Conservation (phyloP, 2,329 filamentous ascomycete species). For the Diaporthe sp. region DNA sequence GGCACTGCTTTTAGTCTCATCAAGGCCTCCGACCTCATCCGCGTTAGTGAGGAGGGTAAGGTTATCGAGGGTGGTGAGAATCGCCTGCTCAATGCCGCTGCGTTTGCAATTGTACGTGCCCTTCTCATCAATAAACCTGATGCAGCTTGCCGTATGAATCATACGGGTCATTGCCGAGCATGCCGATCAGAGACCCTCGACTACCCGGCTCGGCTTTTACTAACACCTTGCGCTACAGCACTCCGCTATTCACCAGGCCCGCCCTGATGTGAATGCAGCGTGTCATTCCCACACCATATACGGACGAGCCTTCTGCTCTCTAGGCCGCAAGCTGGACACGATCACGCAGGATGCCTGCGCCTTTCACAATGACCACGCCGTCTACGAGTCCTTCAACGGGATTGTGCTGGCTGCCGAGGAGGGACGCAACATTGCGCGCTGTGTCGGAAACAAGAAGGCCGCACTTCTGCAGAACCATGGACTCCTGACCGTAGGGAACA, state of each 20-base stretch:
- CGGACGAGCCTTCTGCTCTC: conserved; percentile 70
- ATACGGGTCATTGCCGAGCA: neutral
- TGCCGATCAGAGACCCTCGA: conserved; percentile 19
- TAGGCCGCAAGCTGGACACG: conserved; percentile 75
- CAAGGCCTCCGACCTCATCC: conserved; percentile 67
- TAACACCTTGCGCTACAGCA: conserved; percentile 46
- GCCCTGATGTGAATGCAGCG: conserved; percentile 67
- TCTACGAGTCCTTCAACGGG: conserved; percentile 58
- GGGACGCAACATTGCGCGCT: conserved; percentile 61
- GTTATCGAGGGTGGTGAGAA: conserved; percentile 73
- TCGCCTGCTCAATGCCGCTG: conserved; percentile 48
- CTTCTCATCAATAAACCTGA: conserved; percentile 43
- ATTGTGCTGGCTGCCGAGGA: conserved; percentile 67
- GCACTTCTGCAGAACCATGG: conserved; percentile 69
- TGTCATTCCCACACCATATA: conserved; percentile 69
- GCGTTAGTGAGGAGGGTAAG: conserved; percentile 71
- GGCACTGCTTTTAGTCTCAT: conserved; percentile 67
- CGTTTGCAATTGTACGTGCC: conserved; percentile 60
- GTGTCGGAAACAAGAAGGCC: conserved; percentile 64
- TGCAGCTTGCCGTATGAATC: neutral
- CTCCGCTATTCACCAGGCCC: conserved; percentile 64
- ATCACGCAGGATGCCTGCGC: conserved; percentile 73
- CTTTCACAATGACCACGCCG: conserved; percentile 66
- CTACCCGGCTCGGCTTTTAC: conserved; percentile 38
- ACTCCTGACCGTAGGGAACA: conserved; percentile 63